Base-by-base conservation (phyloP, 2,329 filamentous ascomycete species). In the Aspergillus sojae region DNA sequence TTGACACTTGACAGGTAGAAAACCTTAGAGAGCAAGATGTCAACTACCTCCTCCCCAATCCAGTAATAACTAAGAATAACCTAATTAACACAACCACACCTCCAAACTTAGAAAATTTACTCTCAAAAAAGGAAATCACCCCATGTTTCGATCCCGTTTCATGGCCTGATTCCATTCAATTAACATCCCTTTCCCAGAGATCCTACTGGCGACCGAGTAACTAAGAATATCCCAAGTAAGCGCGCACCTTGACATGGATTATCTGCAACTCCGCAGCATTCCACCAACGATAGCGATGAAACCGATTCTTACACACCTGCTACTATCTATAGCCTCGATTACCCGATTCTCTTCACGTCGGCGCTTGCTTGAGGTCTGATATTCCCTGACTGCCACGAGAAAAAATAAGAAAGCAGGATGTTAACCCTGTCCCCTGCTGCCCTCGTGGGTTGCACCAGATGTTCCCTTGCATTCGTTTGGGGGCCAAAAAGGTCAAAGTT, bases 61-160 rank as follows among this genome's bases (percentile, higher is more conserved):
- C 26, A 28, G 46, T 50, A 28, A 19, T 11, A 50, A 16, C 52
- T 55, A 55, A 55, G 30, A 55, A 55, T 55, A 55, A 39, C 19
- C 23, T 55, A 52, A 52, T 55, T 23, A 12, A 26, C 19, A 21
- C 10, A n/a, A 54, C 36, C 30, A 16, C 32, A 55, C 5, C 23
- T 19, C 57, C 60, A 34, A 60, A 55, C 55, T 50, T 65, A 60
- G 60, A 48, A 57, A 52, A 57, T 46, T 48, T 54, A 53, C 46
- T 19, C 5, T 21, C 16, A n/a, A 54, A 55, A 60, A 23, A 60
- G 34, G 2, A 32, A 41, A 10, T 12, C 56, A 46, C 19, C 28
- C 19, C 30, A 46, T 56, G 64, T 61, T 64, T 62, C 57, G 62
- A 26, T 46, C 56, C 57, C 52, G 62, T 66, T 62, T 64, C 62